Conservation (phyloP, 129 eudicot species). For the Arctium minus region DNA sequence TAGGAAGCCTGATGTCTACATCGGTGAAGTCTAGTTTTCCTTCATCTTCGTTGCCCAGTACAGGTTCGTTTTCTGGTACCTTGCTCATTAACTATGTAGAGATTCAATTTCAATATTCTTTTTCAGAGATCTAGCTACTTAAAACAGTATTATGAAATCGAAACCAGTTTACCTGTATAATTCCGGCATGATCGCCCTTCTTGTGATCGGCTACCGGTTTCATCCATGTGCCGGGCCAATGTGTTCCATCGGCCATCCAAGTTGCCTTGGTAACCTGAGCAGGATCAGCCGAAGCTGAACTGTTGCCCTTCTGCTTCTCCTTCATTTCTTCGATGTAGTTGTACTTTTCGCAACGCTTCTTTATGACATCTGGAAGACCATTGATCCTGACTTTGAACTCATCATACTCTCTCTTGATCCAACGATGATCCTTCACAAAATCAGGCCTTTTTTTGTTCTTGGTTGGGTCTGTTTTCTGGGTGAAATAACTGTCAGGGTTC, state of each 20-base stretch:
- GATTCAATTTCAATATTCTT: constrained; percentile 5
- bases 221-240: constrained; percentile 97
- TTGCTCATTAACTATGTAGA: constrained; percentile 73
- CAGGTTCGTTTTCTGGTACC: constrained; percentile 73
- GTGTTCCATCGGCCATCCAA: constrained; percentile 99
- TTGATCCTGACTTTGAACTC: constrained; percentile 94
- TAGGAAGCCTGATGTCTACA: constrained; percentile 66
- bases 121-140: not conserved
- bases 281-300: constrained; percentile 30
- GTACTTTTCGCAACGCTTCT: constrained; percentile 69
- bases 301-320: constrained; percentile 50
- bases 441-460: constrained; percentile 74
- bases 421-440: constrained; percentile 86
- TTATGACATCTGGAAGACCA: constrained; percentile 81
- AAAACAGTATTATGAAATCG: not conserved
- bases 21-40: constrained; percentile 64
- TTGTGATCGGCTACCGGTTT: constrained; percentile 54
- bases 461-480: constrained; percentile 69
- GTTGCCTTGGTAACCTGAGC: constrained; percentile 49
- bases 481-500: constrained; percentile 89
- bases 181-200: constrained; percentile 89
- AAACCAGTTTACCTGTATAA: constrained; percentile 50
- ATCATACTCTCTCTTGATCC: constrained; percentile 96
- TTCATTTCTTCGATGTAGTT: constrained; percentile 49
- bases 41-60: constrained; percentile 64